Conservation (phyloP, 306 rosid species). For the Prunus padus region DNA sequence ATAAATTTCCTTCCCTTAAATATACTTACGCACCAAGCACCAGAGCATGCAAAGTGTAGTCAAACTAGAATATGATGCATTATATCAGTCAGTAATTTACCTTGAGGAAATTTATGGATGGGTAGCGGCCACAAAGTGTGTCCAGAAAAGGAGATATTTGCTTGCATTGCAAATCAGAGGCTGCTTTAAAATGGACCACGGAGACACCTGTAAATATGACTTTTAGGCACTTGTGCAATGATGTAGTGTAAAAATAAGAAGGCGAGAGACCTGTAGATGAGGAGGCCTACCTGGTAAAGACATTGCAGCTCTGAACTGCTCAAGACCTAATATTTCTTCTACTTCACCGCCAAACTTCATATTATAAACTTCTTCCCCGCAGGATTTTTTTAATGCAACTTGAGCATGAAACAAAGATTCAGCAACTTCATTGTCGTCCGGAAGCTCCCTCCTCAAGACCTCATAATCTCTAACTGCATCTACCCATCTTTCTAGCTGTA, state of each 20-base stretch:
- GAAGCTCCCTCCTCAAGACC: slow-evolving; percentile 68
- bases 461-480: slow-evolving; percentile 82
- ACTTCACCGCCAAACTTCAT: slow-evolving; percentile 91
- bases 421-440: slow-evolving; percentile 78
- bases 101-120: slow-evolving; percentile 86
- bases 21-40: background rate
- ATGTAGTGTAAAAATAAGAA: background rate
- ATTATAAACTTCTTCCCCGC: slow-evolving; percentile 79
- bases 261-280: too few relatives aligned
- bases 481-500: slow-evolving; percentile 88
- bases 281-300: slow-evolving; percentile 59
- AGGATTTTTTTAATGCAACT: slow-evolving; percentile 85
- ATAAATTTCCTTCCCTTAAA: slow-evolving; percentile 5
- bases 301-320: slow-evolving; percentile 76
- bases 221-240: background rate
- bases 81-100: slow-evolving; percentile 29
- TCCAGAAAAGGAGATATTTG: slow-evolving; percentile 76
- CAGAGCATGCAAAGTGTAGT: background rate
- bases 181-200: slow-evolving; percentile 77
- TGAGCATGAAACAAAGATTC: slow-evolving; percentile 83
- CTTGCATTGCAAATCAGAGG: slow-evolving; percentile 65
- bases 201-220: slow-evolving; percentile 56
- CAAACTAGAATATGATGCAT: background rate
- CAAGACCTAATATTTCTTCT: slow-evolving; percentile 75
- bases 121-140: slow-evolving; percentile 71